Percentiles rank a stretch among this genome's conserved stretches.
phyloP scores from a whole-genome alignment of 257 asterid genomes.

The Coffea canephora region DNA sequence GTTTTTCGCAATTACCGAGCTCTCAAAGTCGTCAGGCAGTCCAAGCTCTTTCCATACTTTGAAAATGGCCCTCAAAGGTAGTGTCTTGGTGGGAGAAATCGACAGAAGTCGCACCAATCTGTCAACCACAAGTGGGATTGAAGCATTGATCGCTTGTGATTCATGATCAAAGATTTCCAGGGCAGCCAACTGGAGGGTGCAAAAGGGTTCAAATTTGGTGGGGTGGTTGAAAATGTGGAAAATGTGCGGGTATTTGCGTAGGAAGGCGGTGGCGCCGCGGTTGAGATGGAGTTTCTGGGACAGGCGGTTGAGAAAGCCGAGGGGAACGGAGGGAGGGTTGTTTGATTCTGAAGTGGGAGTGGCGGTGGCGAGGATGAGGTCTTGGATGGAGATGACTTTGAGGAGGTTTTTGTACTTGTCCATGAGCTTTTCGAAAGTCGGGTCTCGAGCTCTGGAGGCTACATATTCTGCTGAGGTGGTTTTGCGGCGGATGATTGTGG shows the following conservation, averaged over 20 bases:
- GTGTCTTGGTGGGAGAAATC: constrained; percentile 57
- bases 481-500: constrained; percentile 52
- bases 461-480: constrained; percentile 71
- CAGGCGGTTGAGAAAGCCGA: constrained; percentile 78
- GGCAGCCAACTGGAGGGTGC: constrained; percentile 57
- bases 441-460: constrained; percentile 72
- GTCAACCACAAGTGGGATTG: constrained; percentile 45
- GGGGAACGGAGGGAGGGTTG: constrained; percentile 57
- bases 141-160: constrained; percentile 38
- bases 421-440: constrained; percentile 86
- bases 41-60: constrained; percentile 87
- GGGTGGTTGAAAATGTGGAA: constrained; percentile 71
- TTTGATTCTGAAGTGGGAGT: constrained; percentile 17
- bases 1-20: constrained; percentile 55
- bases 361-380: constrained; percentile 60
- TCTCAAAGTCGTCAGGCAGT: constrained; percentile 84
- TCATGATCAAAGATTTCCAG: constrained; percentile 45
- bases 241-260: constrained; percentile 77
- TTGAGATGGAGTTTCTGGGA: constrained; percentile 83
- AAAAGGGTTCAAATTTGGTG: constrained; percentile 51
- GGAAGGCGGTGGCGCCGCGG: constrained; percentile 75
- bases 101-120: constrained; percentile 66
- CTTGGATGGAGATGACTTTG: constrained; percentile 68
- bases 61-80: constrained; percentile 81
- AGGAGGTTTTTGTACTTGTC: constrained; percentile 73